Evolutionary conservation across 2,329 filamentous ascomycete species (phyloP), one percentile per base, ranked within the genome.

Genomic region (Alternaria rosae): DNA sequence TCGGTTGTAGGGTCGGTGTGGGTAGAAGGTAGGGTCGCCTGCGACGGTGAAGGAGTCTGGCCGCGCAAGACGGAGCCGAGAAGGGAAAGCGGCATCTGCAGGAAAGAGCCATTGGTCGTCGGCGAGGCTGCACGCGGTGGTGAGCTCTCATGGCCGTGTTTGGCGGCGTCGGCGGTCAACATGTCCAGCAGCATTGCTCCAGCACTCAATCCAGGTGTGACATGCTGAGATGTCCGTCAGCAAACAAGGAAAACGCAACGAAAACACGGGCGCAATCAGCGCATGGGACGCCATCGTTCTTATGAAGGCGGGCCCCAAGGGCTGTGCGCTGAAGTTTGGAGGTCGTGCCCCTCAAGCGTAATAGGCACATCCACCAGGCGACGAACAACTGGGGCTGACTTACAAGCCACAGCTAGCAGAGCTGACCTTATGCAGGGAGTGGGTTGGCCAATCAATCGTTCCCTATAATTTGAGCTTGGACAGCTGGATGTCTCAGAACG

Each of bases 151-250:
- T 76, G 73, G 67, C 70, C 72, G 64, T 80, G 77, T 69, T 75
- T 70, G 51, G 64, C 69, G 41, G 75, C 69, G 64, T 79, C 75
- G 57, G 77, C 72, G 53, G 77, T 74, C 63, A 80, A 70, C 74
- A 79, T 76, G 70, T 78, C 76, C 66, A 79, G 69, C 69, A 79
- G 70, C 75, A 78, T 80, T 53, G 65, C 65, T 57, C 55, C 64
- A 44, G 62, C 57, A 58, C 66, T 30, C 50, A 53, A 28, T 10
- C 35, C 38, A 56, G 54, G 59, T 35, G 44, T 44, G 41, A 59
- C 71, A 73, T 72, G 67, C 72, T 75, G 68, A 20, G 35, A 43
- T 13, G 28, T 12, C 17, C 20, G 59, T 72, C 50, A 73, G 70
- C 57, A 64, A 32, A 60, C 28, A 57, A 42, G 47, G 21, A 42